Conservation (phyloP, 2,329 filamentous ascomycete species). For the Venturia pyrina region DNA sequence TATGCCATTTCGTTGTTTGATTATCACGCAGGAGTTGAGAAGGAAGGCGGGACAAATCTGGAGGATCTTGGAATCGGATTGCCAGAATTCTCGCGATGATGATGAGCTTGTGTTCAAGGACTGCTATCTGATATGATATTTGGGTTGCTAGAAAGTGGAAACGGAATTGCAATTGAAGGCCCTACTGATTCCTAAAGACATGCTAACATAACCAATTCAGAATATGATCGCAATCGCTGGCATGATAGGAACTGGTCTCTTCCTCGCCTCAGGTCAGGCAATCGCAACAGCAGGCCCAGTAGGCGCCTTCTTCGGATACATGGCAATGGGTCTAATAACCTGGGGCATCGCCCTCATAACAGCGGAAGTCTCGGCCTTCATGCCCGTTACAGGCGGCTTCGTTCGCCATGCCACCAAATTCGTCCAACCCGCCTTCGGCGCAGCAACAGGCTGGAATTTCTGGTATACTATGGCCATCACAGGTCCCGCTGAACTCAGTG, state of each 20-base stretch:
- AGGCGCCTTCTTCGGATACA: conserved; percentile 15
- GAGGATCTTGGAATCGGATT: too few relatives aligned
- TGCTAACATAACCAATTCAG: neutral
- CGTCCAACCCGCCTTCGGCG: conserved; percentile 35
- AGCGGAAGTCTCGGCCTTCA: conserved; percentile 64
- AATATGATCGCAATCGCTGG: conserved; percentile 45
- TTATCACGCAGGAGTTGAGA: too few relatives aligned
- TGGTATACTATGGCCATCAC: conserved; percentile 24
- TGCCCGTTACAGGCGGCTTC: conserved; percentile 61
- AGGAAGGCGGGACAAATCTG: too few relatives aligned
- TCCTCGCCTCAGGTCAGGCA: conserved; percentile 31
- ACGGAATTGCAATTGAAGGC: too few relatives aligned
- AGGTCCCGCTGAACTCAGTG: conserved; percentile 27
- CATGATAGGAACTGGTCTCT: conserved; percentile 21
- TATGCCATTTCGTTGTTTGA: neutral
- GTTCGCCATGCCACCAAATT: conserved; percentile 52
- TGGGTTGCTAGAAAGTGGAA: too few relatives aligned
- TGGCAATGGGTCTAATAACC: conserved; percentile 20
- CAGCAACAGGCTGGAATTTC: conserved; percentile 26
- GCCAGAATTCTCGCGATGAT: too few relatives aligned
- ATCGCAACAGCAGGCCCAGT: conserved; percentile 30
- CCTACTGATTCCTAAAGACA: neutral
- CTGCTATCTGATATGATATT: too few relatives aligned
- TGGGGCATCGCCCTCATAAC: conserved; percentile 65
- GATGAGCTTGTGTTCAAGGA: too few relatives aligned